Conservation (phyloP, 2,329 filamentous ascomycete genomes). For the Aspergillus sp. region DNA sequence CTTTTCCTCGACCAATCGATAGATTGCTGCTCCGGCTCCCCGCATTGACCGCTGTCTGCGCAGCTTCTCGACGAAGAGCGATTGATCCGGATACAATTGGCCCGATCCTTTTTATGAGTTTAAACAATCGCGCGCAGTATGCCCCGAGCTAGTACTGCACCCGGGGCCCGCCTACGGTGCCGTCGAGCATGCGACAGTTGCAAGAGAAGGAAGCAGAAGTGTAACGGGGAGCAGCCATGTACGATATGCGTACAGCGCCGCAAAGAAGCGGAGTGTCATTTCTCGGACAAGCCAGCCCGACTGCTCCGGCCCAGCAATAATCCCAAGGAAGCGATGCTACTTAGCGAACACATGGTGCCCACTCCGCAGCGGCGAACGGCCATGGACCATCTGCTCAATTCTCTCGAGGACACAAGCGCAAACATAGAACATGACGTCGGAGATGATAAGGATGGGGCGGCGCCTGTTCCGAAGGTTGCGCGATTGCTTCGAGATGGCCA, state of each 20-base stretch:
- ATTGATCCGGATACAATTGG: background rate
- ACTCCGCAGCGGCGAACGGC: conserved; percentile 34
- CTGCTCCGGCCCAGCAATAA: conserved; percentile 29
- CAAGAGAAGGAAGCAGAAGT: conserved; percentile 53
- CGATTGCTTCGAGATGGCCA: conserved; percentile 53
- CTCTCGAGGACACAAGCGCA: conserved; percentile 32
- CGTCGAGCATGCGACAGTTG: conserved; percentile 46
- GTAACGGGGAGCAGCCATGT: conserved; percentile 52
- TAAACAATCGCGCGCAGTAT: conserved; percentile 15
- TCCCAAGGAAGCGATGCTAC: conserved; percentile 33
- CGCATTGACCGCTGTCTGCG: background rate
- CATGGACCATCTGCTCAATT: conserved; percentile 35
- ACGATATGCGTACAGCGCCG: conserved; percentile 49
- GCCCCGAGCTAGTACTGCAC: conserved; percentile 31
- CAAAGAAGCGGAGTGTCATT: conserved; percentile 43
- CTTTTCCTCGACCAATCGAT: background rate
- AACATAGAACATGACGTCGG: conserved; percentile 27
- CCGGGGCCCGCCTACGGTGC: conserved; percentile 35
- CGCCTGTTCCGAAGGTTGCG: conserved; percentile 39
- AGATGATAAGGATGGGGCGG: conserved; percentile 34
- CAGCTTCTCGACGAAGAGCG: background rate
- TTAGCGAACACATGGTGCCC: conserved; percentile 30
- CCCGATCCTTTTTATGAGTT: no score
- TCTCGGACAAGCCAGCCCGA: conserved; percentile 37
- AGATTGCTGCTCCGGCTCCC: conserved; percentile 1